These are phyloP conservation scores for Nannochloropsis oceanica DNA, from an alignment of 108 stramenopile genomes.

Conservation along the genomic window DNA sequence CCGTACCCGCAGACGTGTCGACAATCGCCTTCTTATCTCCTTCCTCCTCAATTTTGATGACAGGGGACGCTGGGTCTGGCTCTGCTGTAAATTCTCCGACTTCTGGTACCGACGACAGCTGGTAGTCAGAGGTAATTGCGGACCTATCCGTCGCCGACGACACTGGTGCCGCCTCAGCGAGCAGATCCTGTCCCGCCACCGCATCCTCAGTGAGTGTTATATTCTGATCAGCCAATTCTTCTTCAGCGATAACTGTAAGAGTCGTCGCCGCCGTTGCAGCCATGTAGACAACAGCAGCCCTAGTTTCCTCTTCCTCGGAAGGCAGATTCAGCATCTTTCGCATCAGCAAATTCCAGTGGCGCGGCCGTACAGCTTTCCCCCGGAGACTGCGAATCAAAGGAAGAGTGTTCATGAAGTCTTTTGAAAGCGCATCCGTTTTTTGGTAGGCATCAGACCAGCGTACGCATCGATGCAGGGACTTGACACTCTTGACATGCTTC, in stretches of 20 bases:
- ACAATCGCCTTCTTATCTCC: neutral
- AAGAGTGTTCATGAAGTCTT: conserved; percentile 59
- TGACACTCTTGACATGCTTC: conserved; percentile 46
- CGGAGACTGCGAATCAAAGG: conserved; percentile 52
- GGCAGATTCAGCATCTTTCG: neutral
- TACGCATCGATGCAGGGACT: conserved; percentile 38
- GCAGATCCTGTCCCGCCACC: neutral
- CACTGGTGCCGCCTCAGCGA: neutral
- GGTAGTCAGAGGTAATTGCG: neutral
- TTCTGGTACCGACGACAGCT: too few species aligned
- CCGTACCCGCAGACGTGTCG: neutral
- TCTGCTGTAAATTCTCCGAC: too few species aligned
- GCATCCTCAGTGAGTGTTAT: neutral
- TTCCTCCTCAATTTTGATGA: too few species aligned
- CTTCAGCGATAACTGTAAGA: too few species aligned
- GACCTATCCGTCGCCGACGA: neutral
- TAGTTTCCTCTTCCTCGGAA: neutral
- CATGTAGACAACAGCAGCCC: neutral
- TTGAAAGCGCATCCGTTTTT: conserved; percentile 43
- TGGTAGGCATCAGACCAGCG: conserved; percentile 48
- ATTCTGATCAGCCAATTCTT: too few species aligned
- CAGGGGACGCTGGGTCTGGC: too few species aligned
- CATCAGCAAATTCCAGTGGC: conserved; percentile 55
- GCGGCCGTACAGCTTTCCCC: conserved; percentile 50
- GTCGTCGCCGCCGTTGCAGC: neutral